Evolutionary conservation across 2,329 filamentous ascomycete genomes (phyloP).

Genomic region (Alternaria sp.): DNA sequence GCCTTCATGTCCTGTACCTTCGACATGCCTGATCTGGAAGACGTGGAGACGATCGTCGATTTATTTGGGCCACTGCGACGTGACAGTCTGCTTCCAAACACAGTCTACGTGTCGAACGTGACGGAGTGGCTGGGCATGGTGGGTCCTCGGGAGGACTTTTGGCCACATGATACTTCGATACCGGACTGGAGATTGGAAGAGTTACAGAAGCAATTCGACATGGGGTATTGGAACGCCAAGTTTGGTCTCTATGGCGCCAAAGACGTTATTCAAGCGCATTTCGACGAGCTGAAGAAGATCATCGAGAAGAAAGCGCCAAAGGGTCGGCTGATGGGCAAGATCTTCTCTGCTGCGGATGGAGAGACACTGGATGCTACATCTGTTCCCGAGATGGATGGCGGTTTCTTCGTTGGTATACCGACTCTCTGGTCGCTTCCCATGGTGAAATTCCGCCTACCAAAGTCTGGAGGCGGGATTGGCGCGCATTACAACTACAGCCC

Average conservation of each 20-base stretch:
- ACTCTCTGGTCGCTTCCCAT: slow-evolving; percentile 45
- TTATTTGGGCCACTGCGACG: slow-evolving; percentile 57
- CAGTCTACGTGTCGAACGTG: slow-evolving; percentile 58
- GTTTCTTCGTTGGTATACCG: slow-evolving; percentile 46
- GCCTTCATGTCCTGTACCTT: slow-evolving; percentile 60
- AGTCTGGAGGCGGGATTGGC: slow-evolving; percentile 39
- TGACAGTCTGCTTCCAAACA: slow-evolving; percentile 55
- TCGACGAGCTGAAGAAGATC: slow-evolving; percentile 53
- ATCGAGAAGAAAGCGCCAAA: slow-evolving; percentile 49
- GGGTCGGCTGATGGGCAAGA: slow-evolving; percentile 50
- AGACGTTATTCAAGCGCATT: slow-evolving; percentile 57
- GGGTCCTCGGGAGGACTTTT: slow-evolving; percentile 56
- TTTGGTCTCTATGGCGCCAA: slow-evolving; percentile 58
- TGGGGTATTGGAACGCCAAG: slow-evolving; percentile 58
- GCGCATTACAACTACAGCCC: slow-evolving; percentile 47
- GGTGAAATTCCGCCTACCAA: slow-evolving; percentile 45
- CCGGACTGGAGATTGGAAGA: slow-evolving; percentile 58
- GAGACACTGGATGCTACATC: slow-evolving; percentile 52
- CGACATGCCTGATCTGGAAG: slow-evolving; percentile 57
- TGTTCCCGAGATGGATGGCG: slow-evolving; percentile 42
- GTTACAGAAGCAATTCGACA: slow-evolving; percentile 53
- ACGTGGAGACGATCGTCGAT: slow-evolving; percentile 58
- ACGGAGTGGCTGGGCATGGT: slow-evolving; percentile 59
- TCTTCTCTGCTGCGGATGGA: slow-evolving; percentile 53
- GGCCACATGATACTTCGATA: slow-evolving; percentile 56